Base-by-base conservation (phyloP, 345 rosid species). In the Cochlearia excelsa region DNA sequence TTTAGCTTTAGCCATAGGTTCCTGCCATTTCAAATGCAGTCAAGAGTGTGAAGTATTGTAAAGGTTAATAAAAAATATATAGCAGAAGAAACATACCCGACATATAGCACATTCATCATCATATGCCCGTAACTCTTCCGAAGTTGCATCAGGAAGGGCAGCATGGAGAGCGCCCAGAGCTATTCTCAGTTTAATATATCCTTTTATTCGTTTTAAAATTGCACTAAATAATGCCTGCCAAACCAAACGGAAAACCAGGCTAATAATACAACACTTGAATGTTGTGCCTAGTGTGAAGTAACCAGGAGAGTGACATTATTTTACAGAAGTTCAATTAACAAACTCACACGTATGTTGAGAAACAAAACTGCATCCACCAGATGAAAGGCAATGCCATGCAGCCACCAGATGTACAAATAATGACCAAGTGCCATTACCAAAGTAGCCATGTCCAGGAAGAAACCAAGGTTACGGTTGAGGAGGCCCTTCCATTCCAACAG, bases 81-180 rank as follows among this genome's bases (percentile, higher is more conserved):
- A 10, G 49, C 42, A 39, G 31, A 59, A 39, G 31, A 60, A 63
- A 60, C 79, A 79, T 87, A 93, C 97, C 85, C 99, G 81, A 67
- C 99, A 93, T 49, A 93, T 93, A 66, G 97, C 99, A 82, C 99
- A 93, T 78, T 93, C 99, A 77, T 93, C 97, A 65, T 93, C 92
- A 71, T 82, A 93, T 64, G 86, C 83, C 40, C 63, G 80, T 60
- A 93, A 75, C 84, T 89, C 97, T 65, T 82, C 95, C 49, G 83
- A 73, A 51, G 97, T 87, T 54, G 99, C 99, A 80, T 93, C 95
- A 69, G 99, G 97, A 75, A 93, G 97, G 57, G 97, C 99, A 10
- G 97, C 99, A 77, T 93, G 99, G 71, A 93, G 94, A 56, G 90
- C 68, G 3, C 88, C 83, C 51, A 93, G 74, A 71, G 99, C 97